Evolutionary conservation across 2,329 filamentous ascomycete genomes (phyloP).

Genomic region (Epichloe glyceriae): DNA sequence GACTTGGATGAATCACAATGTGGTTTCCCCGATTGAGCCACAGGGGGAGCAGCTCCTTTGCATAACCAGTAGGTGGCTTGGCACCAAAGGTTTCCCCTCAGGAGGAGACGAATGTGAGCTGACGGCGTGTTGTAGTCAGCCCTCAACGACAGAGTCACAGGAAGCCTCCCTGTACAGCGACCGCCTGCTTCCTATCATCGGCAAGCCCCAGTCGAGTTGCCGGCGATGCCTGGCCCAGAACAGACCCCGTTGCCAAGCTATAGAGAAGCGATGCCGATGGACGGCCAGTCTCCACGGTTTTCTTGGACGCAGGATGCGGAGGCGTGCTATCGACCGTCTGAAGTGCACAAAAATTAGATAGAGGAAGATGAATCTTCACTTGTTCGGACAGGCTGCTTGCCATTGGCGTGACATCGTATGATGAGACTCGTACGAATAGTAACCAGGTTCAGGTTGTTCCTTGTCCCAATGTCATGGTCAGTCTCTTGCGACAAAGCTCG

Average conservation of each 20-base stretch:
- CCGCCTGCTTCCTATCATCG: neutral
- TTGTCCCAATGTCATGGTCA: no score
- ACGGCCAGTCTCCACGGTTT: constrained; percentile 7
- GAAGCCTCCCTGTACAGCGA: neutral
- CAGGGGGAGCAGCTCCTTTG: neutral
- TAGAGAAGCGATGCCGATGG: constrained; percentile 12
- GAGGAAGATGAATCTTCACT: neutral
- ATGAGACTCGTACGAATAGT: no score
- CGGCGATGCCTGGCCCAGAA: constrained; percentile 13
- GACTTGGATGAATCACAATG: neutral
- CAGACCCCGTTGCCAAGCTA: constrained; percentile 18
- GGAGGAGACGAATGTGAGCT: neutral
- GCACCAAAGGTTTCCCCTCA: neutral
- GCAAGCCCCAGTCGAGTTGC: constrained; percentile 4
- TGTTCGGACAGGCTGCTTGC: no score
- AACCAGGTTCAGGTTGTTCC: no score
- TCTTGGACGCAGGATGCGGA: constrained; percentile 20
- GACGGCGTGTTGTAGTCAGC: neutral
- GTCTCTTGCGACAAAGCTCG: no score
- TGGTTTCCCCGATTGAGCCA: neutral
- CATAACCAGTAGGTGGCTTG: neutral
- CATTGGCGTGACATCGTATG: no score
- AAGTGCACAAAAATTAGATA: constrained; percentile 2
- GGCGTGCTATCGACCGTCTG: constrained; percentile 14
- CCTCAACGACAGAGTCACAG: neutral